Conservation (phyloP, 495 filamentous ascomycete species). For the Xylaria flabelliformis region DNA sequence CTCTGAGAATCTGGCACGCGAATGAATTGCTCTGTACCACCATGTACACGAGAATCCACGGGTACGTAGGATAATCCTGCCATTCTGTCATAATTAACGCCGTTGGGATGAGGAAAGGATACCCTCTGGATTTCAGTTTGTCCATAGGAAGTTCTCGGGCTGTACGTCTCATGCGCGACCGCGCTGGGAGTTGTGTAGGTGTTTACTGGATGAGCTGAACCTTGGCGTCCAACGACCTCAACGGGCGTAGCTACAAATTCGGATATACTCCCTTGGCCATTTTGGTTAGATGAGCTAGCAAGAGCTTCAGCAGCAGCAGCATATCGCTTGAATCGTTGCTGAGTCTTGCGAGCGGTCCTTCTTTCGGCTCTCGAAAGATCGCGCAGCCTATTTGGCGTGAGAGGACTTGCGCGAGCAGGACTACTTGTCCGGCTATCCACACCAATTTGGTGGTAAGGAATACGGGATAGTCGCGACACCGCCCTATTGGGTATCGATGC, state of each 20-base stretch:
- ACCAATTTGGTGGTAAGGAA: slow-evolving; percentile 19
- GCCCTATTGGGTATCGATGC: slow-evolving; percentile 23
- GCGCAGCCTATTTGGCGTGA: slow-evolving; percentile 27
- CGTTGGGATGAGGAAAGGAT: slow-evolving; percentile 16
- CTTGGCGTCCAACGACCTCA: slow-evolving; percentile 35
- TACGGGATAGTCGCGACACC: slow-evolving; percentile 13
- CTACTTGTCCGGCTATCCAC: slow-evolving; percentile 31
- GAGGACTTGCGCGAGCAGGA: slow-evolving; percentile 23
- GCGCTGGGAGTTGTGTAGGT: slow-evolving; percentile 23
- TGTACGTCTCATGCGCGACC: slow-evolving; percentile 10
- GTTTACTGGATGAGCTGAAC: slow-evolving; percentile 30
- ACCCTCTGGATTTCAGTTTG: slow-evolving; percentile 26
- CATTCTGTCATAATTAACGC: slow-evolving; percentile 21
- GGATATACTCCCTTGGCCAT: slow-evolving; percentile 29
- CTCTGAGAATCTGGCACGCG: slow-evolving; percentile 30
- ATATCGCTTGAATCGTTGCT: slow-evolving; percentile 43
- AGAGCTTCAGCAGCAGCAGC: slow-evolving; percentile 42
- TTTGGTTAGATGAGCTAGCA: slow-evolving; percentile 30
- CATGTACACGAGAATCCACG: slow-evolving; percentile 19
- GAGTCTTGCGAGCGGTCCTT: slow-evolving; percentile 36
- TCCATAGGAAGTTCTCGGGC: slow-evolving; percentile 10
- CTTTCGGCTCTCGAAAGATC: slow-evolving; percentile 33
- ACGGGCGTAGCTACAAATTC: slow-evolving; percentile 24
- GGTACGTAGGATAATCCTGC: slow-evolving; percentile 10
- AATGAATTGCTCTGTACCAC: slow-evolving; percentile 25